Evolutionary conservation across 2,329 filamentous ascomycete genomes (phyloP).

Genomic region (Cordyceps javanica): DNA sequence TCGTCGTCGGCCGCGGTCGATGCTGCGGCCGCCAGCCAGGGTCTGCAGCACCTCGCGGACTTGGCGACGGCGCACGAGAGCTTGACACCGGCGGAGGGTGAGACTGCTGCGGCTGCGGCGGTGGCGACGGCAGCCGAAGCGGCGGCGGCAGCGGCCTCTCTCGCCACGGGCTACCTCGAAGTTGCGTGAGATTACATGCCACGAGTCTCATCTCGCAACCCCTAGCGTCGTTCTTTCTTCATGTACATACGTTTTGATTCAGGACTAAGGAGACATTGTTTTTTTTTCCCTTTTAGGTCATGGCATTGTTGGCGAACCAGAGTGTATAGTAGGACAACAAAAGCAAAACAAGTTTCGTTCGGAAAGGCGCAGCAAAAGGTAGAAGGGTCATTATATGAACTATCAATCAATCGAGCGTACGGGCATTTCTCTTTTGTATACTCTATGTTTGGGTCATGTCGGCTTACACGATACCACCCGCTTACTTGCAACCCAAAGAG

Average conservation of each 20-base stretch:
- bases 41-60: conserved; percentile 57
- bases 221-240: no score
- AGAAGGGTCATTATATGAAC: neutral
- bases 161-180: conserved; percentile 31
- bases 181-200: conserved; percentile 17
- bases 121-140: conserved; percentile 25
- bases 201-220: neutral
- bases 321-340: neutral
- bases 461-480: no score
- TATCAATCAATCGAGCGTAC: neutral
- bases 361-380: neutral
- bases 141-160: conserved; percentile 26
- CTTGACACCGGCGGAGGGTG: conserved; percentile 21
- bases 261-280: no score
- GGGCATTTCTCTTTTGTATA: neutral
- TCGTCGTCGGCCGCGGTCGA: conserved; percentile 22
- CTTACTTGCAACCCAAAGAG: no score
- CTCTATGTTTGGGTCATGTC: neutral
- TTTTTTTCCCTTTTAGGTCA: no score
- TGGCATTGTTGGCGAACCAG: neutral
- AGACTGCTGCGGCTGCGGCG: conserved; percentile 16
- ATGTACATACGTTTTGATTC: no score
- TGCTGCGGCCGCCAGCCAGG: conserved; percentile 41
- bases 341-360: neutral
- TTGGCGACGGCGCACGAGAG: conserved; percentile 40